phyloP scores from a whole-genome alignment of 2,329 filamentous ascomycete genomes.

The Botrytis deweyae region DNA sequence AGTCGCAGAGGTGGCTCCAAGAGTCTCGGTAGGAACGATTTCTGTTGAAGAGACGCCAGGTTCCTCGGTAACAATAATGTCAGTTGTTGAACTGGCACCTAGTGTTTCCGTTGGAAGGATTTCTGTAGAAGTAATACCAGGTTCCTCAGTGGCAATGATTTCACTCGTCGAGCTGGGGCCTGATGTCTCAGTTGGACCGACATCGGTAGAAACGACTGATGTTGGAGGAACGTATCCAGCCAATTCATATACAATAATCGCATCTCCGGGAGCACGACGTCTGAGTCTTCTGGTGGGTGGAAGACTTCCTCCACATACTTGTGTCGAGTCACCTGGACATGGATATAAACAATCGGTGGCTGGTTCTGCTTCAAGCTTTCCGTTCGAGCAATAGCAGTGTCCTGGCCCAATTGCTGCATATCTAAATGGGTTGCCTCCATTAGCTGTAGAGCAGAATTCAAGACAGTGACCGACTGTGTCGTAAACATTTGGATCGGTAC shows the following conservation, averaged over 20 bases:
- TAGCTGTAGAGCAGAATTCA: background rate
- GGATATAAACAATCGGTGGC: background rate
- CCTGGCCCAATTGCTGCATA: conserved; percentile 14
- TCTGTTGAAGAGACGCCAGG: background rate
- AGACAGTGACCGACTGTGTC: conserved; percentile 1
- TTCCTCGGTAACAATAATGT: background rate
- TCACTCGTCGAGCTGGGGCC: background rate
- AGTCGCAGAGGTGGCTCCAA: background rate
- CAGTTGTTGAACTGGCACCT: background rate
- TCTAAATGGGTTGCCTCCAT: background rate
- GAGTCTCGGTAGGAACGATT: background rate
- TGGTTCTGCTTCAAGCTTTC: background rate
- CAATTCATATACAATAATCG: background rate
- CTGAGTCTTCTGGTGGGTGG: background rate
- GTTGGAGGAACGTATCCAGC: background rate
- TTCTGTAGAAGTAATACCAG: background rate
- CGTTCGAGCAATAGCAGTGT: conserved; percentile 13
- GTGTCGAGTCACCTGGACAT: conserved; percentile 8
- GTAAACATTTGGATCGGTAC: background rate
- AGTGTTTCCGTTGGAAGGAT: background rate
- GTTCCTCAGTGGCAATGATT: background rate
- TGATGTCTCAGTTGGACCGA: background rate
- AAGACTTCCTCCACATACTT: conserved; percentile 4
- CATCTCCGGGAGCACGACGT: background rate
- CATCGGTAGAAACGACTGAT: background rate